phyloP scores from a whole-genome alignment of 2,329 filamentous ascomycete genomes.

The Bipolaris bicolor region DNA sequence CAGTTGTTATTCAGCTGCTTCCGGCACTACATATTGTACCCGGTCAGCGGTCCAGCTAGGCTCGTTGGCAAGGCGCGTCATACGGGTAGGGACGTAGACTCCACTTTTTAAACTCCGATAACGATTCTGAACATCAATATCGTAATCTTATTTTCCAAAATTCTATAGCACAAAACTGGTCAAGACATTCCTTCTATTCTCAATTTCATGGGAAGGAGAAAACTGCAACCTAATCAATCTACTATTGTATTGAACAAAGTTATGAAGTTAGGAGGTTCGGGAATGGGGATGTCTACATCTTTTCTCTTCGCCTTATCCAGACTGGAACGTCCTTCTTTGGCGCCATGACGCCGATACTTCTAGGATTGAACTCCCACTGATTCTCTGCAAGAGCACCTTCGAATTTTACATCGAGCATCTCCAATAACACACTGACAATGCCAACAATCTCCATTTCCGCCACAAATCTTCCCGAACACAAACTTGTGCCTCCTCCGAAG shows the following conservation, averaged over 20 bases:
- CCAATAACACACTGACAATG: not conserved
- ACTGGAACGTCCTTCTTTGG: not conserved
- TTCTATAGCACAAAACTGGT: too few species aligned
- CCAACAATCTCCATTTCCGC: conserved; percentile 1
- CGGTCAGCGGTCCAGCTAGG: not conserved
- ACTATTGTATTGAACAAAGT: too few species aligned
- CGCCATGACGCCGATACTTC: conserved; percentile 3
- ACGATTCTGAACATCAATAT: too few species aligned
- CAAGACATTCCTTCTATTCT: too few species aligned
- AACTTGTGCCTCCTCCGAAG: not conserved
- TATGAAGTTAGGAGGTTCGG: too few species aligned
- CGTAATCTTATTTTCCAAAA: too few species aligned
- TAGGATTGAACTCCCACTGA: not conserved
- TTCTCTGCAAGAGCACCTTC: not conserved
- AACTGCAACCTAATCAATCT: too few species aligned
- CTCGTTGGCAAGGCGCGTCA: too few species aligned
- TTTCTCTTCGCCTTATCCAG: not conserved
- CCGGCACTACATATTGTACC: not conserved
- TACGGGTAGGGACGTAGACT: too few species aligned
- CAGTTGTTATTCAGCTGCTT: not conserved
- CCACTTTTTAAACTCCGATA: too few species aligned
- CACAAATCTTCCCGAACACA: conserved; percentile 1
- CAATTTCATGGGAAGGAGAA: too few species aligned
- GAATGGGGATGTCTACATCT: not conserved
- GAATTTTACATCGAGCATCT: not conserved